Conservation (phyloP, 768 basidiomycete genomes). For the Dioszegia aurantiaca region DNA sequence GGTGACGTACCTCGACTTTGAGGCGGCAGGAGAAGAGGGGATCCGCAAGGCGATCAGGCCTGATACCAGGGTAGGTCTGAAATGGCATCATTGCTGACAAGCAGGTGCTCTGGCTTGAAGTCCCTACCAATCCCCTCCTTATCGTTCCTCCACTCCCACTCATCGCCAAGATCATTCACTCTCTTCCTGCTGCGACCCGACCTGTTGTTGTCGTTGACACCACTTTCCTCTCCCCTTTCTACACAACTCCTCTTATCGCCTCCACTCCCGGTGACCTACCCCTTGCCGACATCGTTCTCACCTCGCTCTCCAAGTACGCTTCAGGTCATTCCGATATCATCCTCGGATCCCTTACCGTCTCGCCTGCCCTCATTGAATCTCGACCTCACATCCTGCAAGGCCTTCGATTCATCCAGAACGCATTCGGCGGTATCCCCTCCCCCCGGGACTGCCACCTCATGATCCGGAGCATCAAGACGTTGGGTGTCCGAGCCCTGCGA, state of each 20-base stretch:
- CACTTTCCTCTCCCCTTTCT: slow-evolving; percentile 91
- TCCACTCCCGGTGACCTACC: slow-evolving; percentile 47
- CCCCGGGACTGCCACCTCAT: slow-evolving; percentile 87
- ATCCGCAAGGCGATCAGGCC: slow-evolving; percentile 65
- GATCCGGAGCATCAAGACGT: slow-evolving; percentile 85
- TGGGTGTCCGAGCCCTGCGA: slow-evolving; percentile 78
- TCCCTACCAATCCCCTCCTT: slow-evolving; percentile 92
- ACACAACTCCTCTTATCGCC: slow-evolving; percentile 72
- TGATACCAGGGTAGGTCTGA: slow-evolving; percentile 74
- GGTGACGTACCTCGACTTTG: slow-evolving; percentile 77
- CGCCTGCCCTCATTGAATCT: slow-evolving; percentile 19
- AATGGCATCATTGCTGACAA: background rate
- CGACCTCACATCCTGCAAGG: slow-evolving; percentile 56
- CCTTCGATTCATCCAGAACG: slow-evolving; percentile 85
- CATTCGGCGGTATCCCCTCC: slow-evolving; percentile 57
- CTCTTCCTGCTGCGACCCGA: slow-evolving; percentile 54
- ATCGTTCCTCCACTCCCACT: slow-evolving; percentile 75
- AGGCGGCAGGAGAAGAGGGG: slow-evolving; percentile 64
- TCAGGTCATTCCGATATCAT: slow-evolving; percentile 93
- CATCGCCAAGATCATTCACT: slow-evolving; percentile 65
- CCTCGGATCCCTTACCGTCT: slow-evolving; percentile 71
- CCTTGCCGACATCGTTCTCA: slow-evolving; percentile 76
- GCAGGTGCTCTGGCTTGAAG: slow-evolving; percentile 90
- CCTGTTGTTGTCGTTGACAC: slow-evolving; percentile 89
- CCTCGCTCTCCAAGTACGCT: slow-evolving; percentile 72